Percentiles rank a stretch among this genome's conserved stretches.
Evolutionary conservation across 1,139 yeast genomes (phyloP).

Genomic region (Protomyces lactucae-debilis): DNA sequence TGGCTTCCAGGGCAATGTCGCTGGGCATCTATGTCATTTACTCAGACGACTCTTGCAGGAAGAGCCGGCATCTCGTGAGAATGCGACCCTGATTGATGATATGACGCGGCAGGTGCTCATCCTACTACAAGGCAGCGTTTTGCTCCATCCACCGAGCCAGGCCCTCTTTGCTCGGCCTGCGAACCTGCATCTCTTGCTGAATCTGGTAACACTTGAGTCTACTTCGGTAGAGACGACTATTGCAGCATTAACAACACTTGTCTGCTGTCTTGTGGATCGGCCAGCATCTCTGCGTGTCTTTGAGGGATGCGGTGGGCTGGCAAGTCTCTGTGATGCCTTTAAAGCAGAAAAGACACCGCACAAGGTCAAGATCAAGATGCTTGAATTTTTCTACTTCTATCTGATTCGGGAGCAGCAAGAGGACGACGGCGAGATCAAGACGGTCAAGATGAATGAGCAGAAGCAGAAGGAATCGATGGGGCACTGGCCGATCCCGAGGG

Average conservation of each 20-base stretch:
- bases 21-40: not conserved
- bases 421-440: slow-evolving; percentile 5
- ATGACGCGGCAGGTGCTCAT: slow-evolving; percentile 39
- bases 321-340: slow-evolving; percentile 44
- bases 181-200: slow-evolving; percentile 38
- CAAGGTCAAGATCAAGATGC: slow-evolving; percentile 50
- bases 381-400: slow-evolving; percentile 69
- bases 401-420: slow-evolving; percentile 55
- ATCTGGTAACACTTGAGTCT: slow-evolving; percentile 30
- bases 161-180: slow-evolving; percentile 42
- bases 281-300: slow-evolving; percentile 54
- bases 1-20: not conserved
- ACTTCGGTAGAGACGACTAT: not conserved
- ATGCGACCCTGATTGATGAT: not conserved
- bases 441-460: not conserved
- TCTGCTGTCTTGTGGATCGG: slow-evolving; percentile 57
- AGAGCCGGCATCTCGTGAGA: not conserved
- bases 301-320: slow-evolving; percentile 58
- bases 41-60: not conserved
- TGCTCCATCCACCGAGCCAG: slow-evolving; percentile 58
- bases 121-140: slow-evolving; percentile 57
- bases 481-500: not conserved
- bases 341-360: slow-evolving; percentile 40
- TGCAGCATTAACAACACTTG: slow-evolving; percentile 50
- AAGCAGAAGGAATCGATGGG: not conserved